Evolutionary conservation across 2,329 filamentous ascomycete genomes (phyloP).

Genomic region (Penicillium nordicum): DNA sequence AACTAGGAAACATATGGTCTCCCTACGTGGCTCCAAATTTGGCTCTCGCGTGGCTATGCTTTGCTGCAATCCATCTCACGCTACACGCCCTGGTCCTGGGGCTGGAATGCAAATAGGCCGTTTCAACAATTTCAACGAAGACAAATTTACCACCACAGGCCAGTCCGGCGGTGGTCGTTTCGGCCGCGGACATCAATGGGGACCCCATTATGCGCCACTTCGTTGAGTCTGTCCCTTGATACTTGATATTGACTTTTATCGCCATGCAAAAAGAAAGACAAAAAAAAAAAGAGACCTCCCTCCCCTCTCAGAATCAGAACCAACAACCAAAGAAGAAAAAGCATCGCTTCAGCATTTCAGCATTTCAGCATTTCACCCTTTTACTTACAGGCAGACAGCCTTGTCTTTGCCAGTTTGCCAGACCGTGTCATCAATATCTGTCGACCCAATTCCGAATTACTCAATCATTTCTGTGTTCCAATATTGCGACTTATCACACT

Average conservation of each 20-base stretch:
- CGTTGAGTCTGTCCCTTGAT: slow-evolving; percentile 26
- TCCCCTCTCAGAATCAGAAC: neutral
- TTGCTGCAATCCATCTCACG: slow-evolving; percentile 88
- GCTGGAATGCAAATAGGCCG: slow-evolving; percentile 64
- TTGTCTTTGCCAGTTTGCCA: neutral
- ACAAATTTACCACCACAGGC: slow-evolving; percentile 38
- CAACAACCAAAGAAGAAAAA: neutral
- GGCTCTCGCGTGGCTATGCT: slow-evolving; percentile 98
- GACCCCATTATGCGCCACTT: slow-evolving; percentile 36
- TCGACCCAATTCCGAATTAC: neutral
- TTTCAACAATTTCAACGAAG: slow-evolving; percentile 52
- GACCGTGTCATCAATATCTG: neutral
- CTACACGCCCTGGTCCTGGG: slow-evolving; percentile 83
- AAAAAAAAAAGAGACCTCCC: neutral
- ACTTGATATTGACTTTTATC: neutral
- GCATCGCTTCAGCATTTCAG: neutral
- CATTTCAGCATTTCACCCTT: neutral
- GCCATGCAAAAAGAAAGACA: neutral
- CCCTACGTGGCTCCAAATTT: slow-evolving; percentile 95
- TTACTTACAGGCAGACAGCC: neutral
- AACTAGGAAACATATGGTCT: slow-evolving; percentile 90
- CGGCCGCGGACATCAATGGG: slow-evolving; percentile 38
- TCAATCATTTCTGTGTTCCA: slow-evolving; percentile 7
- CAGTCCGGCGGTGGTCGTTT: slow-evolving; percentile 37
- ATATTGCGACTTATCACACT: slow-evolving; percentile 10